phyloP scores from a whole-genome alignment of 2,329 filamentous ascomycete species.

The Diaporthe sp. region DNA sequence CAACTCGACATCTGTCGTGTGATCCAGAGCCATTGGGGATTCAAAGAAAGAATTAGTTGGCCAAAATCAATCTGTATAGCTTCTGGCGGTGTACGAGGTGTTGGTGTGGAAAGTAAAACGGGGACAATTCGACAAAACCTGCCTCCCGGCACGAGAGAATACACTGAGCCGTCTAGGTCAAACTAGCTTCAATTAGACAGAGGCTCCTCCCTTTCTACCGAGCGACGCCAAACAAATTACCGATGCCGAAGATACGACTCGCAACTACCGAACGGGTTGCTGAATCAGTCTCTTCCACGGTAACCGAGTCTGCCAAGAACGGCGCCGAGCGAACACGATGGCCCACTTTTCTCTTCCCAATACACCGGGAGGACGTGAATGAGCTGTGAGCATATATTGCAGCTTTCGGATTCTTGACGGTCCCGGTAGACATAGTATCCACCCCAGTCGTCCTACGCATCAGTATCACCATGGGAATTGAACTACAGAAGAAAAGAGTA shows the following conservation, averaged over 20 bases:
- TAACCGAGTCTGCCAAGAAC: background rate
- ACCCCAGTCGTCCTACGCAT: background rate
- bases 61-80: background rate
- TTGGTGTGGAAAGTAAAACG: background rate
- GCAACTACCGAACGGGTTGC: background rate
- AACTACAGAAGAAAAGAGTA: slow-evolving; percentile 2
- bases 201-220: background rate
- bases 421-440: background rate
- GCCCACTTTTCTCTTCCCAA: background rate
- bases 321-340: background rate
- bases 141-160: background rate
- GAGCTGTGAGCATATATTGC: slow-evolving; percentile 1
- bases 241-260: slow-evolving; percentile 10
- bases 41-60: background rate
- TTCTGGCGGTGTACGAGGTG: background rate
- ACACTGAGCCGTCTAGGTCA: background rate
- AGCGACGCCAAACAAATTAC: background rate
- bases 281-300: background rate
- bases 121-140: background rate
- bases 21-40: background rate
- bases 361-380: background rate
- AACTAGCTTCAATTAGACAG: background rate
- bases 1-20: background rate
- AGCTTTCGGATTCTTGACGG: background rate
- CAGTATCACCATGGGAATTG: background rate